Evolutionary conservation across 1,284 basidiomycete species (phyloP).

Genomic region (Sanghuangporus sanghuang): DNA sequence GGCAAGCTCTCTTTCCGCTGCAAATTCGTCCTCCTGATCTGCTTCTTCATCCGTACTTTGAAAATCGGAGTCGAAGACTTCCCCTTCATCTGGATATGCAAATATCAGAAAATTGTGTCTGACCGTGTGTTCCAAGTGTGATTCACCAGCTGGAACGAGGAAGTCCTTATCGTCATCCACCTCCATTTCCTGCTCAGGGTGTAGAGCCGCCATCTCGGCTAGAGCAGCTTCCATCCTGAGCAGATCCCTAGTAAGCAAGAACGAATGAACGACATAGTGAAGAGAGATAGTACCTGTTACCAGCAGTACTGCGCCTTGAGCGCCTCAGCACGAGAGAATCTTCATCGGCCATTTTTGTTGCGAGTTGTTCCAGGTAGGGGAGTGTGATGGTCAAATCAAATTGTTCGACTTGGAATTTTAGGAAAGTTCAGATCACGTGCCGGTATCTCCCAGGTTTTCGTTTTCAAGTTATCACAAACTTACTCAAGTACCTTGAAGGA

Average conservation of each 20-base stretch:
- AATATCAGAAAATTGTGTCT: slow-evolving; percentile 2
- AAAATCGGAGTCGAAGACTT: slow-evolving; percentile 76
- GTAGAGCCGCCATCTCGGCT: slow-evolving; percentile 52
- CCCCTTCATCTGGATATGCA: slow-evolving; percentile 58
- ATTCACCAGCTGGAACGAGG: slow-evolving; percentile 49
- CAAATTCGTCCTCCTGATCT: slow-evolving; percentile 44
- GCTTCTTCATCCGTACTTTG: slow-evolving; percentile 76
- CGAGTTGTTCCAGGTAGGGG: slow-evolving; percentile 15
- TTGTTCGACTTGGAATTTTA: not conserved
- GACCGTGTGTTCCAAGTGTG: not conserved
- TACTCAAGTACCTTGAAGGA: slow-evolving; percentile 13
- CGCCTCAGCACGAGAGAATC: slow-evolving; percentile 55
- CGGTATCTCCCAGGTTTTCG: not conserved
- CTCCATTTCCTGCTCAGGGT: slow-evolving; percentile 48
- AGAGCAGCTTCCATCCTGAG: slow-evolving; percentile 67
- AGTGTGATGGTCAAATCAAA: not conserved
- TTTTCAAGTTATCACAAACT: not conserved
- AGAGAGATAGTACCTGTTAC: slow-evolving; percentile 49
- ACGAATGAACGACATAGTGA: slow-evolving; percentile 7
- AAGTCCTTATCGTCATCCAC: slow-evolving; percentile 71
- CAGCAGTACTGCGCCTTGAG: slow-evolving; percentile 63
- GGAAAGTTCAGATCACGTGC: not conserved
- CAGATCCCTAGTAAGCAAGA: slow-evolving; percentile 1
- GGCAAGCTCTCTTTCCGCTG: slow-evolving; percentile 47
- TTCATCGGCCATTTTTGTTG: slow-evolving; percentile 21